Base-by-base conservation (phyloP, 73 alveolate genomes). In the Tetrahymena thermophila region DNA sequence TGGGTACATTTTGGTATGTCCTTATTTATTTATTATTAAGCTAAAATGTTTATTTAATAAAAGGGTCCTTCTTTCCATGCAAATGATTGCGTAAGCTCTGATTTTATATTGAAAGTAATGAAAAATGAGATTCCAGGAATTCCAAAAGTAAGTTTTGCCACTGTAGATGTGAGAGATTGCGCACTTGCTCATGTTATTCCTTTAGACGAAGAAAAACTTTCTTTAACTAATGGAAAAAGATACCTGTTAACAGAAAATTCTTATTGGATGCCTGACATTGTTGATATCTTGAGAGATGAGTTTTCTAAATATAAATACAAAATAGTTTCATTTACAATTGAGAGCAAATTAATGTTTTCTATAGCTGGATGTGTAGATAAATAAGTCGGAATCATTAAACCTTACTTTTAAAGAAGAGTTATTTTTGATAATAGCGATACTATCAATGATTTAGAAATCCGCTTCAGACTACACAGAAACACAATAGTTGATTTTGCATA, bases 171-270 rank as follows among this genome's bases (percentile, higher is more conserved):
- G 6, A 84, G 98, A 89, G 98, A 97, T 94, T 95, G 56, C 7
- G 98, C 98, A 3, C 84, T 85, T 4, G 98, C 98, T 34, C 98
- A 97, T 93, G 38, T 94, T 1, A 23, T 50, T 84, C 98, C 97
- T n/a, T 35, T 96, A 28, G 40, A 84, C 10, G 94, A 71, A 71
- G 89, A 71, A 19, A 71, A 28, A 42, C 31, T 56, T 11, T 5
- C 35, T 21, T 95, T 93, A 10, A 96, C 97, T n/a, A 85, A 93
- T 42, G 96, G 96, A 35, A 37, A 95, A 25, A 96, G 98, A 57
- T 96, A 71, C 93, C 34, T 94, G 10, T 44, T 96, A 14, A 44
- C 34, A 43, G 44, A 34, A 37, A 94, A 43, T 17, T 42, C 93
- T 8, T 71, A 71, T 31, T 71, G 89, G 89, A 71, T 71, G 89